These are phyloP conservation scores for Gardenia jasminoides DNA, from an alignment of 257 asterid genomes.

Conservation along the genomic window DNA sequence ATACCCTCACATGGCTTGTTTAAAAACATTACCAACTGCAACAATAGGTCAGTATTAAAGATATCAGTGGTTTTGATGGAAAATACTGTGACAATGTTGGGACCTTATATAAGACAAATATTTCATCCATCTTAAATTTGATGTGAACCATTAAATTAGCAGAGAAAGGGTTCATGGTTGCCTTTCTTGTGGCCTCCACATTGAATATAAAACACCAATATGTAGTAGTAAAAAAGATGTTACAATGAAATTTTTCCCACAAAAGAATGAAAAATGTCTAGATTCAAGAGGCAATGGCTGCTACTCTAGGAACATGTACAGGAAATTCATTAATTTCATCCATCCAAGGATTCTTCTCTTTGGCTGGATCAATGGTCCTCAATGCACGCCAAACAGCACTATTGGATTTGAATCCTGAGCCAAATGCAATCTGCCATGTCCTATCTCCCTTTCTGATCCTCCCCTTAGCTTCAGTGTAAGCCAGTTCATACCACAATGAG, in stretches of 20 bases:
- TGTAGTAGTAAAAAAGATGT: not conserved
- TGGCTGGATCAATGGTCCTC: constrained; percentile 41
- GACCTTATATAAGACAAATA: not conserved
- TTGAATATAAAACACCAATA: not conserved
- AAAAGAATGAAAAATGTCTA: not conserved
- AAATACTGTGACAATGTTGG: not conserved
- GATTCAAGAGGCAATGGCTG: constrained; percentile 22
- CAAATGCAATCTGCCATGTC: constrained; percentile 58
- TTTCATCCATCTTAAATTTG: not conserved
- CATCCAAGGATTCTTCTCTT: constrained; percentile 57
- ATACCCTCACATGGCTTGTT: not conserved
- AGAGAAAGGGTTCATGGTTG: no score
- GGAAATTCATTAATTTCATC: constrained; percentile 54
- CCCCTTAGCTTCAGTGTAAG: constrained; percentile 49
- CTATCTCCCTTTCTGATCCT: constrained; percentile 46
- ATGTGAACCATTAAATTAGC: no score
- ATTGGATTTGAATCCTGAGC: constrained; percentile 56
- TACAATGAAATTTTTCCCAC: not conserved
- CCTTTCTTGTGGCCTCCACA: not conserved
- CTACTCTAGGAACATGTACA: constrained; percentile 33
- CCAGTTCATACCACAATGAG: constrained; percentile 53
- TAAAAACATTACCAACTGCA: not conserved
- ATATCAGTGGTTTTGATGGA: not conserved
- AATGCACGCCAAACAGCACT: constrained; percentile 54
- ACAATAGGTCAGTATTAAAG: not conserved